Conservation (phyloP, 2,329 filamentous ascomycete species). For the Dactylellina leptospora region DNA sequence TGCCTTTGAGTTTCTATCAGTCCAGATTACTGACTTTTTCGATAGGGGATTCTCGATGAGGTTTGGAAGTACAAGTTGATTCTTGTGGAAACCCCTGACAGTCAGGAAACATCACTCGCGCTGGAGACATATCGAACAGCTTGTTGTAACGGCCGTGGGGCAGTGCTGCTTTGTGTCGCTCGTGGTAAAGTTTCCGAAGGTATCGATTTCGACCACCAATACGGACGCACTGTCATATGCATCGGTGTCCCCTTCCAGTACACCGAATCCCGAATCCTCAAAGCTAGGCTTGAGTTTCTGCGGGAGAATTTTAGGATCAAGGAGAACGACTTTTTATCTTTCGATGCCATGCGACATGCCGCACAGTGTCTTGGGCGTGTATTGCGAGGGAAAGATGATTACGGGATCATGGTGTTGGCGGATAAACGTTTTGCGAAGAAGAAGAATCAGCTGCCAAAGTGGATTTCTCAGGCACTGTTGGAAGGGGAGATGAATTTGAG, state of each 20-base stretch:
- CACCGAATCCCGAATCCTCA: constrained; percentile 95
- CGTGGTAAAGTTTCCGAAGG: constrained; percentile 97
- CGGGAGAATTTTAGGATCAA: constrained; percentile 95
- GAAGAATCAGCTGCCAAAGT: constrained; percentile 87
- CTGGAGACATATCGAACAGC: constrained; percentile 97
- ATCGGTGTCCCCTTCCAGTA: constrained; percentile 99
- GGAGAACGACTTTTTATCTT: constrained; percentile 96
- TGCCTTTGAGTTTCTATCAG: not conserved
- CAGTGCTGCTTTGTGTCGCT: constrained; percentile 91
- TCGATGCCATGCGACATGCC: constrained; percentile 99
- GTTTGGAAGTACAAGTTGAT: constrained; percentile 99
- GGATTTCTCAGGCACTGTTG: constrained; percentile 88
- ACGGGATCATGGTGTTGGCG: constrained; percentile 98
- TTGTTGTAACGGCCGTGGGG: constrained; percentile 94
- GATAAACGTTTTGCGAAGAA: constrained; percentile 95
- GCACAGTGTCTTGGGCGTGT: constrained; percentile 96
- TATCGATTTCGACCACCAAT: constrained; percentile 99
- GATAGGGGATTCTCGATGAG: constrained; percentile 82
- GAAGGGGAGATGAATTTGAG: constrained; percentile 89
- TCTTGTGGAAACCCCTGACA: constrained; percentile 94
- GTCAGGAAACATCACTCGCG: constrained; percentile 93
- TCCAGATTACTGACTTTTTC: not conserved
- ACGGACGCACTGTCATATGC: constrained; percentile 91
- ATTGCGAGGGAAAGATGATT: constrained; percentile 94
- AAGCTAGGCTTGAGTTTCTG: constrained; percentile 93